Evolutionary conservation across 208 protist species (phyloP).

Genomic region (Trypanosoma mega): DNA sequence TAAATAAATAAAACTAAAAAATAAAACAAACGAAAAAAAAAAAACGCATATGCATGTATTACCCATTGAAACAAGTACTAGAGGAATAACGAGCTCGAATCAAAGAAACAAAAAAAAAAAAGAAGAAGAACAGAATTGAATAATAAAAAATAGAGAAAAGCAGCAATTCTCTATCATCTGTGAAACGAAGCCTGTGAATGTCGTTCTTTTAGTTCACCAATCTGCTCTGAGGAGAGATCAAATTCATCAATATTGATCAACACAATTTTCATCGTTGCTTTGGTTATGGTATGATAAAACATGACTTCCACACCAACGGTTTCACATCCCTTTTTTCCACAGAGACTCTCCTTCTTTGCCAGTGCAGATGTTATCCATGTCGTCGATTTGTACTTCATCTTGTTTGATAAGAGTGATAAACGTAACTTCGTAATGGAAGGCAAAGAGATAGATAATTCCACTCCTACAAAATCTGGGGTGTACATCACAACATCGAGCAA

Average conservation of each 20-base stretch:
- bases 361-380: constrained; percentile 14
- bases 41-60: constrained; percentile 1
- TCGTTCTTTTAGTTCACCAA: constrained; percentile 1
- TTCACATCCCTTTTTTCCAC: constrained; percentile 1
- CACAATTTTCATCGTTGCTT: not conserved
- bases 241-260: constrained; percentile 26
- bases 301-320: constrained; percentile 14
- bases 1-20: constrained; percentile 15
- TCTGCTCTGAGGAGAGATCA: constrained; percentile 5
- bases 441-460: not conserved
- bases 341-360: not conserved
- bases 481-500: constrained; percentile 28
- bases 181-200: not conserved
- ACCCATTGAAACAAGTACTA: not conserved
- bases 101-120: not conserved
- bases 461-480: constrained; percentile 15
- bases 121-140: not conserved
- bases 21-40: constrained; percentile 13
- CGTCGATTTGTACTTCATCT: constrained; percentile 16
- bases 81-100: constrained; percentile 1
- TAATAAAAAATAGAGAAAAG: not conserved
- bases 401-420: constrained; percentile 9
- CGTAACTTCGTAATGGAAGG: not conserved
- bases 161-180: not conserved
- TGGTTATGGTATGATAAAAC: not conserved